phyloP scores from a whole-genome alignment of 2,329 filamentous ascomycete species.

The Fusarium circinatum region DNA sequence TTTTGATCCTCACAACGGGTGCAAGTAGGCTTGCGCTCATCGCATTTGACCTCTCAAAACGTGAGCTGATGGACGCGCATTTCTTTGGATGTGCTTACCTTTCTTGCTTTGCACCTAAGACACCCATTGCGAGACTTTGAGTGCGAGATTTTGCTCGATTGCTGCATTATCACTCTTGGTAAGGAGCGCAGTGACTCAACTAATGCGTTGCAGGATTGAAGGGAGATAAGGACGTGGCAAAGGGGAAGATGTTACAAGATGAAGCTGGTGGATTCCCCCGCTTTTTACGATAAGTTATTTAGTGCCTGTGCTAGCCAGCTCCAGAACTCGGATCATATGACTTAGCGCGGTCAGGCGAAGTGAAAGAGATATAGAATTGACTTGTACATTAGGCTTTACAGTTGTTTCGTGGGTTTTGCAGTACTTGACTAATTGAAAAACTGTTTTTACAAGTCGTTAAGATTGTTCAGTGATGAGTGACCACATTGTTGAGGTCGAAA shows the following conservation, averaged over 20 bases:
- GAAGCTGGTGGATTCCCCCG: background rate
- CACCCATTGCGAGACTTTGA: conserved; percentile 3
- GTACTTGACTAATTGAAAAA: too few relatives aligned
- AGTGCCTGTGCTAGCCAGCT: background rate
- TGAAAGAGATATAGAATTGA: background rate
- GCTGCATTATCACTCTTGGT: background rate
- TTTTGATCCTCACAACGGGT: background rate
- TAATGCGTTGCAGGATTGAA: background rate
- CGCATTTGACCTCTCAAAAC: conserved; percentile 1
- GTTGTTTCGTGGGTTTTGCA: too few relatives aligned
- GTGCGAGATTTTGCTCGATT: background rate
- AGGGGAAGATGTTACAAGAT: too few relatives aligned
- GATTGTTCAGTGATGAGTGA: rapidly evolving
- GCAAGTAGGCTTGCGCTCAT: background rate
- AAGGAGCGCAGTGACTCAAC: background rate
- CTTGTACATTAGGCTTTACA: background rate
- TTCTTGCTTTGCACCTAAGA: background rate
- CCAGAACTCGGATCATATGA: background rate
- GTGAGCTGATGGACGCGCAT: background rate
- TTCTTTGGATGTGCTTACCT: background rate
- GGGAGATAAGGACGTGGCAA: background rate
- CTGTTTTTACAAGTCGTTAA: too few relatives aligned
- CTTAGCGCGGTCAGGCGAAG: background rate
- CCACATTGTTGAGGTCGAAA: too few relatives aligned
- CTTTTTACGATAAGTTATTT: background rate